A percentile compares a stretch with the other conserved stretches of the same genome.
Evolutionary conservation across 495 filamentous ascomycete genomes (phyloP).

Genomic region (Penicillium manginii): DNA sequence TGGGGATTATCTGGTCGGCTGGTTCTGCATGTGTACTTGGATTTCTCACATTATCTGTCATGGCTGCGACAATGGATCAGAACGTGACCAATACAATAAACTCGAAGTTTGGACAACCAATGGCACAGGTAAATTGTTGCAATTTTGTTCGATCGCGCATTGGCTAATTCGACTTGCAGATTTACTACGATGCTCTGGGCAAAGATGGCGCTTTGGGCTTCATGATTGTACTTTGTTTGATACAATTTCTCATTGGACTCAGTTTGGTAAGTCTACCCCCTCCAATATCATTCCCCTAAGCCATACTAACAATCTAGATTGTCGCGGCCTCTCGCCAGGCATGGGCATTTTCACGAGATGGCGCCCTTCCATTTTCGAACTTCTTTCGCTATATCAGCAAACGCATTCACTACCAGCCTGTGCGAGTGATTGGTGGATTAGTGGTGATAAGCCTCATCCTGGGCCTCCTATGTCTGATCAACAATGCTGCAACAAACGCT

Average conservation of each 20-base stretch:
- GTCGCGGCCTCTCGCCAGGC: constrained; percentile 60
- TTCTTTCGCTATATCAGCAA: constrained; percentile 63
- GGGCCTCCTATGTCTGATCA: constrained; percentile 62
- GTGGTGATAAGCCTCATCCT: constrained; percentile 58
- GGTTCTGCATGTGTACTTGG: constrained; percentile 48
- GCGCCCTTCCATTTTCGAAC: constrained; percentile 62
- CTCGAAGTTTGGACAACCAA: constrained; percentile 46
- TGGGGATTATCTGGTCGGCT: constrained; percentile 57
- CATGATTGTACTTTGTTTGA: constrained; percentile 45
- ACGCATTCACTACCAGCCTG: constrained; percentile 60
- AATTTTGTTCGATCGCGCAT: not conserved
- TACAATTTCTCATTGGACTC: constrained; percentile 48
- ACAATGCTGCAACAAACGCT: constrained; percentile 59
- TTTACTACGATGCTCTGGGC: constrained; percentile 49
- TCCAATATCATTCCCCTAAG: not conserved
- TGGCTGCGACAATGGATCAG: constrained; percentile 46
- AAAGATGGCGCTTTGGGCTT: constrained; percentile 47
- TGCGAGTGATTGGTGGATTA: constrained; percentile 62
- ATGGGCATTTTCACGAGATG: constrained; percentile 65
- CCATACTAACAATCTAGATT: constrained; percentile 27
- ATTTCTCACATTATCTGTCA: constrained; percentile 55
- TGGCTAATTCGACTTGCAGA: constrained; percentile 15
- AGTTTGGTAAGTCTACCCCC: constrained; percentile 32
- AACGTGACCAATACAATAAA: constrained; percentile 31
- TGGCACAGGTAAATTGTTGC: constrained; percentile 40